A percentile compares a stretch with the other conserved stretches of the same genome.
phyloP scores from a whole-genome alignment of 1,284 basidiomycete species.

The Ustilago nuda region DNA sequence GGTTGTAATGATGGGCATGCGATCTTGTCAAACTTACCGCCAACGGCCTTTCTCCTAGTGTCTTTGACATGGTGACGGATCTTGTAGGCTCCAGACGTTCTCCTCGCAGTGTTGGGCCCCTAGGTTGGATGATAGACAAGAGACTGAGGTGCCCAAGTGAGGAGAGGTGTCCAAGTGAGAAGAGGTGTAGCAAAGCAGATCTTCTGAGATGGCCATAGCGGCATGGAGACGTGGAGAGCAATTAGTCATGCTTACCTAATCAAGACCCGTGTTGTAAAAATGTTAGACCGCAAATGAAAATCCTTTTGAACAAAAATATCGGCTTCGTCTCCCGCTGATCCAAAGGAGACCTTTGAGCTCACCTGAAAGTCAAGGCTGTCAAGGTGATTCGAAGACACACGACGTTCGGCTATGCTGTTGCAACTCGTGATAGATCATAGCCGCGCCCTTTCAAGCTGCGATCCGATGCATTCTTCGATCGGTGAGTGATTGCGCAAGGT shows the following conservation, averaged over 20 bases:
- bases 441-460: background rate
- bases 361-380: background rate
- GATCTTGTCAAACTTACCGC: conserved; percentile 23
- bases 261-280: background rate
- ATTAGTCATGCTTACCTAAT: conserved; percentile 28
- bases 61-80: background rate
- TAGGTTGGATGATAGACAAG: background rate
- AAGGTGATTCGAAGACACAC: background rate
- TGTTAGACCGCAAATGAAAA: conserved; percentile 2
- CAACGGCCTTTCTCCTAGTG: conserved; percentile 19
- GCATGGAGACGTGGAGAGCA: conserved; percentile 23
- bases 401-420: background rate
- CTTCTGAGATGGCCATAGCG: conserved; percentile 39
- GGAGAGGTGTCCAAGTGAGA: background rate
- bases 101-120: too few relatives aligned
- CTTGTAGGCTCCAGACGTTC: background rate
- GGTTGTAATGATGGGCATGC: background rate
- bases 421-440: background rate
- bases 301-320: background rate
- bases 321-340: conserved; percentile 3
- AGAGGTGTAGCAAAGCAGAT: conserved; percentile 5
- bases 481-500: conserved; percentile 2
- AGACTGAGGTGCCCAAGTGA: background rate
- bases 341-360: background rate
- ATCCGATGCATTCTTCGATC: conserved; percentile 14